phyloP scores from a whole-genome alignment of 768 basidiomycete species.

The Suillus cothurnatus region DNA sequence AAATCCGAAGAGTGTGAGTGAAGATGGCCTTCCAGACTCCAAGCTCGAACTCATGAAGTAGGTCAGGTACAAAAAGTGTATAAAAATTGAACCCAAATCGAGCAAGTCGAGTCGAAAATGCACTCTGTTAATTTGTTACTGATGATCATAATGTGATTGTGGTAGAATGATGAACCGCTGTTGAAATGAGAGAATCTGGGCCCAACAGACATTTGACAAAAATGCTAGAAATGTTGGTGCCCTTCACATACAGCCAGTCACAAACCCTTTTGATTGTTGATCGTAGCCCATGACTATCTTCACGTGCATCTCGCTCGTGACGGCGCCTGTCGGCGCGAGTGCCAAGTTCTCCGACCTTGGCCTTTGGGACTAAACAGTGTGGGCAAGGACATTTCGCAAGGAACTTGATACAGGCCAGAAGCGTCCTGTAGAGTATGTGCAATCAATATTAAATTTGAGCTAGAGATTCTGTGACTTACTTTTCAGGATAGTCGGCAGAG shows the following conservation, averaged over 20 bases:
- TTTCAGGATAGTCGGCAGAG: constrained; percentile 33
- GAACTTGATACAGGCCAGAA: constrained; percentile 23
- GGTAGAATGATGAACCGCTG: not conserved
- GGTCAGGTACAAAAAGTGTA: constrained; percentile 32
- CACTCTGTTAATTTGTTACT: constrained; percentile 37
- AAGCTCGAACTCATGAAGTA: constrained; percentile 42
- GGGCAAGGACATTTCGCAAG: constrained; percentile 24
- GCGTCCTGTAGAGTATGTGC: constrained; percentile 13
- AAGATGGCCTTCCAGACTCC: constrained; percentile 40
- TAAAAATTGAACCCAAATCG: constrained; percentile 26
- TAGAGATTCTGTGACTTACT: constrained; percentile 23
- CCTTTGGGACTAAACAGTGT: constrained; percentile 13
- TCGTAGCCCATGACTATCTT: no score
- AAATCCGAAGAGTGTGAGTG: constrained; percentile 36
- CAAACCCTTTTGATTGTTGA: constrained; percentile 10
- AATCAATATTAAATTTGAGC: constrained; percentile 9
- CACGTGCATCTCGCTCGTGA: not conserved
- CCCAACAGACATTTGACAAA: not conserved
- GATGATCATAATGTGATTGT: not conserved
- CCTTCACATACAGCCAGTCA: constrained; percentile 10
- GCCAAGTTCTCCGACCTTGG: constrained; percentile 15
- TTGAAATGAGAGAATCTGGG: not conserved
- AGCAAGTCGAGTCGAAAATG: constrained; percentile 31
- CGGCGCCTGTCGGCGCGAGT: constrained; percentile 2
- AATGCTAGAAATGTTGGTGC: not conserved